Evolutionary conservation across 2,329 filamentous ascomycete species (phyloP).

Genomic region (Zopfia rhizophila): DNA sequence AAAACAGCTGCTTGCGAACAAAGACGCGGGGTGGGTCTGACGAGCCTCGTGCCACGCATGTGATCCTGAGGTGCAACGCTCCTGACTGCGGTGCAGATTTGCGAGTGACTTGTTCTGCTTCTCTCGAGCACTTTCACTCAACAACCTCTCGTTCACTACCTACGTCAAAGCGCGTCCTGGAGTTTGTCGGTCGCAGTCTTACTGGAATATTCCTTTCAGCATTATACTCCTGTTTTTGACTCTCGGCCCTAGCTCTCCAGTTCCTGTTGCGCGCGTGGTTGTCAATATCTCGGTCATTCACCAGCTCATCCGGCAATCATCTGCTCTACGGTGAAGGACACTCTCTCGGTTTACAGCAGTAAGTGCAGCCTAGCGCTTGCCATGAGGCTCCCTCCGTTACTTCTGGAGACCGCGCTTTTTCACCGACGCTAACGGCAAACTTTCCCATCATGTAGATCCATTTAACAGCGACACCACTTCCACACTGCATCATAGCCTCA

Average conservation of each 20-base stretch:
- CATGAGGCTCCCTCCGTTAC: constrained; percentile 18
- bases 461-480: constrained; percentile 28
- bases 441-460: constrained; percentile 31
- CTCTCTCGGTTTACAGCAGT: constrained; percentile 31
- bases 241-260: constrained; percentile 18
- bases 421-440: constrained; percentile 39
- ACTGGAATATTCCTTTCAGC: constrained; percentile 38
- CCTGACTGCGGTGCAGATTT: constrained; percentile 43
- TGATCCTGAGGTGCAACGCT: constrained; percentile 41
- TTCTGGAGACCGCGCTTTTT: constrained; percentile 21
- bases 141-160: constrained; percentile 46
- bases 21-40: constrained; percentile 14
- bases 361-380: constrained; percentile 37
- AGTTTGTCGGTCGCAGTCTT: constrained; percentile 45
- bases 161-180: constrained; percentile 39
- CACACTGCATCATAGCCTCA: constrained; percentile 44
- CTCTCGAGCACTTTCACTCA: constrained; percentile 32
- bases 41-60: constrained; percentile 42
- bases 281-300: constrained; percentile 18
- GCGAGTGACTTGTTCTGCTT: constrained; percentile 34
- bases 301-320: constrained; percentile 24
- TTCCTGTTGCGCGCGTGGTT: constrained; percentile 34
- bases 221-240: constrained; percentile 19
- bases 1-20: constrained; percentile 14
- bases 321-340: constrained; percentile 29